Conservation (phyloP, 495 filamentous ascomycete species). For the Arthonia radiata region DNA sequence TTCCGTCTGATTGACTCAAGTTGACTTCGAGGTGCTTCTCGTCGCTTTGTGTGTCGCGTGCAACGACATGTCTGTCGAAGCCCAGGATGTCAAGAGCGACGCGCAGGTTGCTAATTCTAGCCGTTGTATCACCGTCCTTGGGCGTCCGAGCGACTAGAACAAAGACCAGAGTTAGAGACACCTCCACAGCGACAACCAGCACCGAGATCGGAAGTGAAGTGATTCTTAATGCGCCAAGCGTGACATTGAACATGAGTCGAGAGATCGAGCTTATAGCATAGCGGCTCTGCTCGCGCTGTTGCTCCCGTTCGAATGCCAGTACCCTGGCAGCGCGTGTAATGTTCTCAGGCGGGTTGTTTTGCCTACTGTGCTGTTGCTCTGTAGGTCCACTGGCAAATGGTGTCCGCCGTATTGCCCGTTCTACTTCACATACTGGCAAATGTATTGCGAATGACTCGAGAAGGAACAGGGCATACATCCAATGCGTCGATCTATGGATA, state of each 20-base stretch:
- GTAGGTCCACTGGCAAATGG: background rate
- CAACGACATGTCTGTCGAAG: no score
- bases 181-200: background rate
- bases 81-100: background rate
- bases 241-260: background rate
- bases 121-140: background rate
- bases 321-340: background rate
- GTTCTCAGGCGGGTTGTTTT: background rate
- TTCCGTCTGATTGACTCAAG: background rate
- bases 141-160: no score
- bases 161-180: no score
- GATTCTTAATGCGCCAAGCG: background rate
- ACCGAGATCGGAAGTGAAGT: background rate
- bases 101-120: background rate
- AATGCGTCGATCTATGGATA: no score
- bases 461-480: background rate
- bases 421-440: background rate
- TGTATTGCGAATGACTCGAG: background rate
- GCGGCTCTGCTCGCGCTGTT: background rate
- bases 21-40: background rate
- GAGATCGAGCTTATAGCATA: background rate
- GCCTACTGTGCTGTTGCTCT: background rate
- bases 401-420: background rate
- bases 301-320: background rate
- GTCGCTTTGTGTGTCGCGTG: no score